Evolutionary conservation across 2,329 filamentous ascomycete genomes (phyloP).

Genomic region (Dactylellina drechsleri): DNA sequence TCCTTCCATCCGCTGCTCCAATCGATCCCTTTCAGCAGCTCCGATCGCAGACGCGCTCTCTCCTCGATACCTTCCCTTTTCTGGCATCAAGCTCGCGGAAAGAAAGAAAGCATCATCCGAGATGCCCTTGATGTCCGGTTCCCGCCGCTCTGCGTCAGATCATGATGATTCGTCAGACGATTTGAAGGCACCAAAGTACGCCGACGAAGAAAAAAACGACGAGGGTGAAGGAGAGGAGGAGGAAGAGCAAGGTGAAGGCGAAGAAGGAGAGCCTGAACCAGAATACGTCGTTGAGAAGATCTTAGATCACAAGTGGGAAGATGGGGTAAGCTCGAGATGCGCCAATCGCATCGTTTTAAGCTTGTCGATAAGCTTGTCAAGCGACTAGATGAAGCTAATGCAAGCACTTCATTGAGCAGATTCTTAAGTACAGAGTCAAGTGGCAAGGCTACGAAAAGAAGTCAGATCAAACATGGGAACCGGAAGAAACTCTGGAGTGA

Average conservation of each 20-base stretch:
- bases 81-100: no score
- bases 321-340: constrained; percentile 24
- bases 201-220: constrained; percentile 12
- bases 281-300: constrained; percentile 44
- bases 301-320: constrained; percentile 37
- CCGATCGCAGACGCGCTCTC: constrained; percentile 35
- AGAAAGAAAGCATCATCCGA: background rate
- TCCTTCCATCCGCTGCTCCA: no score
- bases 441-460: constrained; percentile 81
- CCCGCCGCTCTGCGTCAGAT: constrained; percentile 32
- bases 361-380: no score
- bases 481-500: constrained; percentile 71
- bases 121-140: constrained; percentile 37
- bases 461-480: constrained; percentile 80
- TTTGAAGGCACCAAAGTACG: constrained; percentile 21
- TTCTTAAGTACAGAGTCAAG: constrained; percentile 67
- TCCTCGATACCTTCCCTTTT: background rate
- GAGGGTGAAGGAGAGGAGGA: constrained; percentile 30
- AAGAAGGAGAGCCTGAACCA: constrained; percentile 9
- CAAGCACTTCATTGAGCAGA: constrained; percentile 8
- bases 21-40: background rate
- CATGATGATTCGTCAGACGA: constrained; percentile 45
- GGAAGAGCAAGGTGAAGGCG: constrained; percentile 11
- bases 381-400: background rate
- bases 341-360: background rate